Evolutionary conservation across 2,329 filamentous ascomycete species (phyloP).

Genomic region (Lachnellula hyalina): DNA sequence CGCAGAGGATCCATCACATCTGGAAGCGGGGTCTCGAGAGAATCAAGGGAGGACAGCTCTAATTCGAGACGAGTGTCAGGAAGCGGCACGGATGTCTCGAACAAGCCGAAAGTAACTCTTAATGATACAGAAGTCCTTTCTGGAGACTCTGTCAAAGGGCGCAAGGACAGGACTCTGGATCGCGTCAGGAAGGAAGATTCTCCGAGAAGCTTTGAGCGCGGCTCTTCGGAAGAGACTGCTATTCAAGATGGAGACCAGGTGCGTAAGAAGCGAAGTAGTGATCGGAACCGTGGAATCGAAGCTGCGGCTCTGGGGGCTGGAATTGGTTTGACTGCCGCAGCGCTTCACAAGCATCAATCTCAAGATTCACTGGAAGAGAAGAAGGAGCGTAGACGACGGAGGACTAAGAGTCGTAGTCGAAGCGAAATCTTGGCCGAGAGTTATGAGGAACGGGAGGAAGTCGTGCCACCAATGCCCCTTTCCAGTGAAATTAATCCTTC

Average conservation of each 20-base stretch:
- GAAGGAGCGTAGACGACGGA: constrained; percentile 36
- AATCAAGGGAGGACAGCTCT: constrained; percentile 36
- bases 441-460: constrained; percentile 48
- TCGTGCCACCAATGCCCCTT: constrained; percentile 76
- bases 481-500: constrained; percentile 82
- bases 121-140: constrained; percentile 53
- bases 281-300: constrained; percentile 24
- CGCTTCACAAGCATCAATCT: constrained; percentile 61
- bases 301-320: constrained; percentile 30
- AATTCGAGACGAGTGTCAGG: constrained; percentile 34
- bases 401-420: constrained; percentile 43
- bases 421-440: constrained; percentile 41
- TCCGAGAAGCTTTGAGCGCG: constrained; percentile 33
- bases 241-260: constrained; percentile 46
- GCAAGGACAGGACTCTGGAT: constrained; percentile 48
- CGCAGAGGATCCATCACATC: constrained; percentile 54
- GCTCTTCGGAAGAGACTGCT: constrained; percentile 41
- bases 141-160: constrained; percentile 45
- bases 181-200: constrained; percentile 23
- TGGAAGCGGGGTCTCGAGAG: constrained; percentile 50
- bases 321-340: constrained; percentile 55
- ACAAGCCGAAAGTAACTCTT: constrained; percentile 55
- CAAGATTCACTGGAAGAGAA: constrained; percentile 49
- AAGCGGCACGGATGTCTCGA: constrained; percentile 33
- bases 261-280: constrained; percentile 25